Evolutionary conservation across 2,329 filamentous ascomycete species (phyloP).

Genomic region (Aspergillus viridinutans): DNA sequence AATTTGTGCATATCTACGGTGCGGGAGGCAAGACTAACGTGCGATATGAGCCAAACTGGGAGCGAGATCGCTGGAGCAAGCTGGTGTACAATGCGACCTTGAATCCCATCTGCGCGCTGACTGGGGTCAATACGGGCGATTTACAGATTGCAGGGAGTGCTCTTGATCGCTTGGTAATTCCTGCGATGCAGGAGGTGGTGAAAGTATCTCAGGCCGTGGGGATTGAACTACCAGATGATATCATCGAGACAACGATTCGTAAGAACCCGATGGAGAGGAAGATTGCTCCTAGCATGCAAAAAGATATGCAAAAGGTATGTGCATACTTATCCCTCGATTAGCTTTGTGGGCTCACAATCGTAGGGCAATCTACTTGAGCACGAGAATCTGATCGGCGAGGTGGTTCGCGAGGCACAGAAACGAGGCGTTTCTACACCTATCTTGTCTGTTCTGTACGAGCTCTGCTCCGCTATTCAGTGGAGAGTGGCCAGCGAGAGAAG

Average conservation of each 20-base stretch:
- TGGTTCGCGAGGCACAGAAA: slow-evolving; percentile 46
- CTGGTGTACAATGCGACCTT: slow-evolving; percentile 50
- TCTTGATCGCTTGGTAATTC: slow-evolving; percentile 47
- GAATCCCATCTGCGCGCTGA: slow-evolving; percentile 52
- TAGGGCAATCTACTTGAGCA: slow-evolving; percentile 44
- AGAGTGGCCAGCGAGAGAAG: neutral
- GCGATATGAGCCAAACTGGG: slow-evolving; percentile 32
- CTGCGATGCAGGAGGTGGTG: slow-evolving; percentile 46
- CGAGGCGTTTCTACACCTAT: slow-evolving; percentile 41
- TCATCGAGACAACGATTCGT: slow-evolving; percentile 45
- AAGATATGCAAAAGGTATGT: slow-evolving; percentile 37
- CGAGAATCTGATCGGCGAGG: slow-evolving; percentile 53
- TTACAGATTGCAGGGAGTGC: slow-evolving; percentile 43
- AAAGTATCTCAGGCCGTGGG: slow-evolving; percentile 45
- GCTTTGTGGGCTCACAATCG: neutral
- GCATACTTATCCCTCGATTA: neutral
- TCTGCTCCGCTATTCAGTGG: slow-evolving; percentile 3
- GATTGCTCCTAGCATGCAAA: slow-evolving; percentile 34
- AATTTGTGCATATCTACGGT: slow-evolving; percentile 49
- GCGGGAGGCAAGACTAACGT: slow-evolving; percentile 44
- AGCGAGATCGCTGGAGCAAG: slow-evolving; percentile 31
- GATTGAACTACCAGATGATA: slow-evolving; percentile 39
- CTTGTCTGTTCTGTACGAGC: slow-evolving; percentile 4
- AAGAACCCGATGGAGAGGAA: slow-evolving; percentile 46
- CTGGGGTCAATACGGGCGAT: slow-evolving; percentile 49